Conservation (phyloP, 2,329 filamentous ascomycete species). For the Phialemoniopsis sp. region DNA sequence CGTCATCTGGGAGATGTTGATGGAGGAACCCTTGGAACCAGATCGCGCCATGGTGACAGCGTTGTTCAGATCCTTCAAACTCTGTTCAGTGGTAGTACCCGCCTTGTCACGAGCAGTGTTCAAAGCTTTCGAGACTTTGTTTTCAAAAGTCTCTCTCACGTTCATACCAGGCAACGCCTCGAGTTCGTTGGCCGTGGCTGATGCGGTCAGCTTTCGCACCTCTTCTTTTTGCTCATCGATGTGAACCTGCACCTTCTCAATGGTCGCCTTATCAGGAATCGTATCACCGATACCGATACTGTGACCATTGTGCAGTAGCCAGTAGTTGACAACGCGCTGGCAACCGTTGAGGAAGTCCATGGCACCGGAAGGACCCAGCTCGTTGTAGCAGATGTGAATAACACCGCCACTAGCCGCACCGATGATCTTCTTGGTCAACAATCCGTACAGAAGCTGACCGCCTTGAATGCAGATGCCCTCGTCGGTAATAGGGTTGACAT, state of each 20-base stretch:
- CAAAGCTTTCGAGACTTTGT: conserved; percentile 88
- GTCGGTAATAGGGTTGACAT: conserved; percentile 65
- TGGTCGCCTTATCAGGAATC: conserved; percentile 83
- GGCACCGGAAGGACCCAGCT: conserved; percentile 78
- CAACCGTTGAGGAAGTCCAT: conserved; percentile 96
- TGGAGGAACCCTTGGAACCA: conserved; percentile 96
- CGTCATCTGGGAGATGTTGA: conserved; percentile 99
- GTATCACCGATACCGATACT: conserved; percentile 99
- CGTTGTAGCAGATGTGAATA: conserved; percentile 94
- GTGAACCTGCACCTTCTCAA: conserved; percentile 76
- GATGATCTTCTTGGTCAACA: conserved; percentile 90
- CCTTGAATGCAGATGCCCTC: conserved; percentile 78
- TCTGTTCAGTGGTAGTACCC: conserved; percentile 86
- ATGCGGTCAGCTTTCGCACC: conserved; percentile 69
- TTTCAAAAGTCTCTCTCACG: conserved; percentile 96
- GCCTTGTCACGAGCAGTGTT: conserved; percentile 96
- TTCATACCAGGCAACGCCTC: conserved; percentile 98
- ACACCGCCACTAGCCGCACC: conserved; percentile 88
- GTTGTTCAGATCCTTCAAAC: conserved; percentile 93
- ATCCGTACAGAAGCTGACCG: conserved; percentile 85
- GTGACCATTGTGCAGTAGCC: conserved; percentile 93
- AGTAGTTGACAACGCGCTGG: conserved; percentile 93
- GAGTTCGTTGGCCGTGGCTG: conserved; percentile 80
- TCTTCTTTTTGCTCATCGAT: conserved; percentile 79
- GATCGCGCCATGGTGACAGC: conserved; percentile 94